phyloP scores from a whole-genome alignment of 1,284 basidiomycete species.

The Cryptococcus wingfieldii region DNA sequence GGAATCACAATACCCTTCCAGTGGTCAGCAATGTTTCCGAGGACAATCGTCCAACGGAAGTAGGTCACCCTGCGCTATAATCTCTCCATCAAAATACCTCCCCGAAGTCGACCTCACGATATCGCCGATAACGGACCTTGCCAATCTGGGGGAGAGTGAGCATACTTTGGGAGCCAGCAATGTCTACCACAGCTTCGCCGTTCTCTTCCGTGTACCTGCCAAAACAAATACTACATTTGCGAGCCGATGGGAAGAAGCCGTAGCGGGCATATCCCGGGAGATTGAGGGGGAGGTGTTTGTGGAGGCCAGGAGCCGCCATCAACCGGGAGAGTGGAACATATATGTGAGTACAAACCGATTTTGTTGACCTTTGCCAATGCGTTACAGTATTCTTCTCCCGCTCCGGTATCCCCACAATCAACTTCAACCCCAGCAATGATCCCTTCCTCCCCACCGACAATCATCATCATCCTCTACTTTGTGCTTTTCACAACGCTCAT shows the following conservation, averaged over 20 bases:
- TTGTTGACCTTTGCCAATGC: background rate
- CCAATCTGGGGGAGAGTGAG: constrained; percentile 1
- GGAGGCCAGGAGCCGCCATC: constrained; percentile 24
- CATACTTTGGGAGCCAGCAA: constrained; percentile 5
- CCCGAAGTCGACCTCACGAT: background rate
- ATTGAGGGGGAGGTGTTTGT: constrained; percentile 37
- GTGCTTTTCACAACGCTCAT: constrained; percentile 74
- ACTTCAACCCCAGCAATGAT: background rate
- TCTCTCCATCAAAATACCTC: constrained; percentile 14
- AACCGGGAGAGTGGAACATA: constrained; percentile 22
- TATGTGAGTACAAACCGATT: constrained; percentile 21
- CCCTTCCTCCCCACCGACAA: constrained; percentile 40
- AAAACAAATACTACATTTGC: constrained; percentile 20
- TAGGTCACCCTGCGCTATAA: constrained; percentile 23
- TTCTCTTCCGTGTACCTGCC: constrained; percentile 24
- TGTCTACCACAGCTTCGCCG: constrained; percentile 30
- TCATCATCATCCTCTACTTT: constrained; percentile 74
- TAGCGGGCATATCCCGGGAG: constrained; percentile 14
- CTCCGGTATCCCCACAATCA: background rate
- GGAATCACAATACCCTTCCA: constrained; percentile 9
- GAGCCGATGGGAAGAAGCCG: constrained; percentile 15
- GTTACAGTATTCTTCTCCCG: background rate
- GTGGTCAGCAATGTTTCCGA: constrained; percentile 29
- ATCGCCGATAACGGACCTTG: constrained; percentile 3
- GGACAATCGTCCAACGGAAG: constrained; percentile 3